Percentiles rank a stretch among this genome's conserved stretches.
Evolutionary conservation across 768 basidiomycete species (phyloP).

Genomic region (Austroboletus festivus): DNA sequence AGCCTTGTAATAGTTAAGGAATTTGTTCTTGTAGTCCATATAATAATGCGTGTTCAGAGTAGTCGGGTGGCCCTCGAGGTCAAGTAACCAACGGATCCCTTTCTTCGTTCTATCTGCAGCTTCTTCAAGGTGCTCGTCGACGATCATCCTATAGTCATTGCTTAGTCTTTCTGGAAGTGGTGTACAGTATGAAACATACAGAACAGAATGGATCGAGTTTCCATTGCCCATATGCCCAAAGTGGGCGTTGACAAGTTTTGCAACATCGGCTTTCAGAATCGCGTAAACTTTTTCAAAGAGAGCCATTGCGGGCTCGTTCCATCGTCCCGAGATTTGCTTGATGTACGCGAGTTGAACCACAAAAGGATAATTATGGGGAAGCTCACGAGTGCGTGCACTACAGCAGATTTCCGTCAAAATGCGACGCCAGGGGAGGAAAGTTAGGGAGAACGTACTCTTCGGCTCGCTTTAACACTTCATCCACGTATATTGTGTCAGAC

Average conservation of each 20-base stretch:
- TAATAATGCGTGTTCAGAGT: constrained; percentile 50
- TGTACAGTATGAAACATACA: constrained; percentile 28
- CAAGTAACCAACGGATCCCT: constrained; percentile 44
- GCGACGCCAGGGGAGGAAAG: neutral
- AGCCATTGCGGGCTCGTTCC: constrained; percentile 42
- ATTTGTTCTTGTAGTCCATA: constrained; percentile 44
- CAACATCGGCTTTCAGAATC: constrained; percentile 37
- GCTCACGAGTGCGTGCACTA: constrained; percentile 56
- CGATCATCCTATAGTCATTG: constrained; percentile 34
- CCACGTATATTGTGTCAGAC: constrained; percentile 39
- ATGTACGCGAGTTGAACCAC: constrained; percentile 54
- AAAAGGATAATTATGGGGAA: constrained; percentile 64
- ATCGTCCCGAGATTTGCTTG: constrained; percentile 38
- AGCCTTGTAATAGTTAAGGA: constrained; percentile 46
- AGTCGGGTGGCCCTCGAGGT: constrained; percentile 44
- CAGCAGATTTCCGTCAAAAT: neutral
- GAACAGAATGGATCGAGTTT: constrained; percentile 43
- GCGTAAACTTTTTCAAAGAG: constrained; percentile 41
- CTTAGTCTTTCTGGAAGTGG: too few relatives aligned
- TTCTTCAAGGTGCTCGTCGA: constrained; percentile 45
- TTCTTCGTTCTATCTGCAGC: constrained; percentile 38
- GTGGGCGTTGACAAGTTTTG: constrained; percentile 41
- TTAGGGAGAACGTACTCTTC: constrained; percentile 39
- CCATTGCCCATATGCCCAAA: constrained; percentile 53
- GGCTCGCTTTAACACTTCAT: constrained; percentile 49